phyloP scores from a whole-genome alignment of 2,329 filamentous ascomycete genomes.

The Phaeosphaeriaceae sp. region DNA sequence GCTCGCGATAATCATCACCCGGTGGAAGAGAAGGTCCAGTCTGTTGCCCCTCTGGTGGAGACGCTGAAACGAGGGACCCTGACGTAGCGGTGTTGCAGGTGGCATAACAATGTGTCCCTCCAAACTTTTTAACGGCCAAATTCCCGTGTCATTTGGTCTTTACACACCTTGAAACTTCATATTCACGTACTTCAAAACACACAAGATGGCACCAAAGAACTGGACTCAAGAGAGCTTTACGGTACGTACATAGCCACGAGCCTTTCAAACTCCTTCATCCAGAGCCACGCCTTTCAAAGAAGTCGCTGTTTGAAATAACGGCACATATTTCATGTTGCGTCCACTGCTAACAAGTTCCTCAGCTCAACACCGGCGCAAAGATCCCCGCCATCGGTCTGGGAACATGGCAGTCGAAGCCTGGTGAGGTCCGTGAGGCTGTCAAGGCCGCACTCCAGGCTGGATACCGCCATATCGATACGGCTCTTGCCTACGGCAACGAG shows the following conservation, averaged over 20 bases:
- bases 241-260: conserved; percentile 9
- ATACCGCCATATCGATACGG: conserved; percentile 80
- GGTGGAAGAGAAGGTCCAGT: not conserved
- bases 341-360: conserved; percentile 9
- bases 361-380: conserved; percentile 67
- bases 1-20: conserved; percentile 3
- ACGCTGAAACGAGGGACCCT: not conserved
- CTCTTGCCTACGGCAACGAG: conserved; percentile 81
- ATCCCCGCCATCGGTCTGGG: conserved; percentile 80
- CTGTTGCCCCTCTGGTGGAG: not conserved
- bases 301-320: not conserved
- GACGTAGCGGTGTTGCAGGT: conserved; percentile 17
- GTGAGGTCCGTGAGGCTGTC: conserved; percentile 74
- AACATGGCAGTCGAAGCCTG: conserved; percentile 78
- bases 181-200: conserved; percentile 16
- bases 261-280: not conserved
- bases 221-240: conserved; percentile 48
- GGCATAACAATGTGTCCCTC: conserved; percentile 11
- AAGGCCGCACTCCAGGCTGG: conserved; percentile 71
- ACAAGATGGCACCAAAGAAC: conserved; percentile 40
- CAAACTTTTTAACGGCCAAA: not conserved
- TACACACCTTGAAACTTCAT: not conserved
- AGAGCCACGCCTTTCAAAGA: not conserved
- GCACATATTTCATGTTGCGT: not conserved
- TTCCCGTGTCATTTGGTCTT: not conserved